Conservation (phyloP, 2,329 filamentous ascomycete species). For the Stachybotrys echinatus region DNA sequence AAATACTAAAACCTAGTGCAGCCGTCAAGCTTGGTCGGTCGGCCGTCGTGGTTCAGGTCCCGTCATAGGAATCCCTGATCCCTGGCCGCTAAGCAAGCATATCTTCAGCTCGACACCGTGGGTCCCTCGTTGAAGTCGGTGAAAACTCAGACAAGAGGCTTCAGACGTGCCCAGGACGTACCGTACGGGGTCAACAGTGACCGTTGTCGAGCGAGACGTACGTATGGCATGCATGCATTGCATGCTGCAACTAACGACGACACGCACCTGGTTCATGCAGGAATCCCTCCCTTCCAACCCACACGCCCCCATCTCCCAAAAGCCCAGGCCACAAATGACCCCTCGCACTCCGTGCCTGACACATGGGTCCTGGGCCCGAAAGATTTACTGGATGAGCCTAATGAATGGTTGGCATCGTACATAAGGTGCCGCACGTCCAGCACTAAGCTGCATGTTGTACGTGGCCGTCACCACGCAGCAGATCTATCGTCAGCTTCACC, state of each 20-base stretch:
- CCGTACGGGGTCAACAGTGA: neutral
- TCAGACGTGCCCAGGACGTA: neutral
- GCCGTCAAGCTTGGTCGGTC: too few relatives aligned
- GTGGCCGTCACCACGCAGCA: neutral
- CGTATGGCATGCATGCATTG: constrained; percentile 23
- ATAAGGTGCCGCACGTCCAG: neutral
- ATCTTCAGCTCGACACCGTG: neutral
- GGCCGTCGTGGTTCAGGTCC: neutral
- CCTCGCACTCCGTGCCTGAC: constrained; percentile 9
- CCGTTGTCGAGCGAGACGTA: constrained; percentile 18
- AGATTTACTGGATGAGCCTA: constrained; percentile 12
- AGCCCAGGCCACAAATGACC: neutral
- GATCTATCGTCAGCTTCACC: constrained; percentile 2
- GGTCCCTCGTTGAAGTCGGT: neutral
- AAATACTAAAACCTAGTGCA: neutral
- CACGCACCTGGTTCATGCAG: constrained; percentile 21
- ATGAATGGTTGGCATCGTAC: constrained; percentile 7
- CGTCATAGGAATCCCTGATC: neutral
- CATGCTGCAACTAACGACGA: constrained; percentile 20
- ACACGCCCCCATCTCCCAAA: neutral
- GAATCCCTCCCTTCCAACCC: constrained; percentile 9
- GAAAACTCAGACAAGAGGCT: neutral
- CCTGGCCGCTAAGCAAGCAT: too few relatives aligned
- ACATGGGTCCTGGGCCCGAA: neutral
- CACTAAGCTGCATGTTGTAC: constrained; percentile 1